Conservation (phyloP, 2,329 filamentous ascomycete species). For the Hyphodiscus sp. region DNA sequence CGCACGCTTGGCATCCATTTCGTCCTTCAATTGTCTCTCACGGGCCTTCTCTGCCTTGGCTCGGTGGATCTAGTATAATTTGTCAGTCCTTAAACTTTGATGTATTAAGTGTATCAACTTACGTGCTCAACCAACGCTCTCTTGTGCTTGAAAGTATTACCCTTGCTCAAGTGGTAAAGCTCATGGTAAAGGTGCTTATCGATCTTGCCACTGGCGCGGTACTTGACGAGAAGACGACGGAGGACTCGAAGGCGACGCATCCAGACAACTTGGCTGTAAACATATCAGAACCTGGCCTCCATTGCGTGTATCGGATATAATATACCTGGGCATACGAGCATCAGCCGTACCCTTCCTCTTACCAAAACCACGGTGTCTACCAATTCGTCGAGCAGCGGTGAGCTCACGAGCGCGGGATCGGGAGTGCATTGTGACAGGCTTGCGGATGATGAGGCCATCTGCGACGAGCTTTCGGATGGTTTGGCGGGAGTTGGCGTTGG, state of each 20-base stretch:
- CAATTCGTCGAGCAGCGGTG: conserved; percentile 88
- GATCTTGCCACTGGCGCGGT: conserved; percentile 99
- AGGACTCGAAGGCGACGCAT: conserved; percentile 99
- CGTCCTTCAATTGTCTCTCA: conserved; percentile 93
- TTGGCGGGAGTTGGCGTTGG: conserved; percentile 99
- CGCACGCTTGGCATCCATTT: conserved; percentile 99
- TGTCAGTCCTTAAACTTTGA: conserved; percentile 16
- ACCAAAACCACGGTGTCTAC: conserved; percentile 98
- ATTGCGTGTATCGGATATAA: conserved; percentile 18
- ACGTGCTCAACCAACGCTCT: conserved; percentile 99
- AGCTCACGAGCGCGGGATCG: conserved; percentile 92
- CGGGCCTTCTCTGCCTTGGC: conserved; percentile 99
- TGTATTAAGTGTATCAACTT: conserved; percentile 40
- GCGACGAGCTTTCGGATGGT: conserved; percentile 98
- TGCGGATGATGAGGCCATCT: conserved; percentile 99
- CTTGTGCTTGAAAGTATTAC: conserved; percentile 99
- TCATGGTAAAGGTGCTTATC: conserved; percentile 99
- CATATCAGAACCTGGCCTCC: neutral
- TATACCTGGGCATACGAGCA: conserved; percentile 97
- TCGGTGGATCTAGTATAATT: conserved; percentile 77
- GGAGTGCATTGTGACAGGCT: conserved; percentile 99
- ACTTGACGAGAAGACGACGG: conserved; percentile 98
- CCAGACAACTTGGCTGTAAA: conserved; percentile 85
- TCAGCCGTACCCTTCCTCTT: conserved; percentile 99
- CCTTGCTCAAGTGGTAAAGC: conserved; percentile 99